A percentile compares a stretch with the other conserved stretches of the same genome.
Conservation (phyloP, 1,284 basidiomycete species). For the Trametes sp. region DNA sequence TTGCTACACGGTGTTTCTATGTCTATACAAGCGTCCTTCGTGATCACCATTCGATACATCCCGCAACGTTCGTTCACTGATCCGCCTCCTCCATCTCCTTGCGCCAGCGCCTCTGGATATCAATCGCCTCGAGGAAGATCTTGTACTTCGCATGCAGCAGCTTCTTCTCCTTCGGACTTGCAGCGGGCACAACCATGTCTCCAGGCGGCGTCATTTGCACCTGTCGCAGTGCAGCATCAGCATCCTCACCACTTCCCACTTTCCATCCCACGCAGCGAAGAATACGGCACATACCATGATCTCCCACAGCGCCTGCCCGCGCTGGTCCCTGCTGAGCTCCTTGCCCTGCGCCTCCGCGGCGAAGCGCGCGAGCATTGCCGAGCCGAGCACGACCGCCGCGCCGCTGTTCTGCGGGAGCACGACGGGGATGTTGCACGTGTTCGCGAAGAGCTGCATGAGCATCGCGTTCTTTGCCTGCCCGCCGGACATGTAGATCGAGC, state of each 20-base stretch:
- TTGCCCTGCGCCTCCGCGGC: slow-evolving; percentile 69
- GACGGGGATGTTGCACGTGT: slow-evolving; percentile 85
- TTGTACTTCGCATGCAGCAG: slow-evolving; percentile 92
- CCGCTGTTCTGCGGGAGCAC: slow-evolving; percentile 82
- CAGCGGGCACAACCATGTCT: slow-evolving; percentile 74
- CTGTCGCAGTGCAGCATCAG: slow-evolving; percentile 46
- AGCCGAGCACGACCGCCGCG: slow-evolving; percentile 90
- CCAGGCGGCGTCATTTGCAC: slow-evolving; percentile 93
- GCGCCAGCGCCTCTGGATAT: slow-evolving; percentile 87
- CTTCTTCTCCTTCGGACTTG: slow-evolving; percentile 68
- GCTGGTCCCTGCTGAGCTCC: slow-evolving; percentile 54
- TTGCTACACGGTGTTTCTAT: slow-evolving; percentile 14
- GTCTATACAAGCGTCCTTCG: slow-evolving; percentile 16
- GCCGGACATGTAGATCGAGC: slow-evolving; percentile 90
- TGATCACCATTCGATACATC: neutral
- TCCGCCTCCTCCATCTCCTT: slow-evolving; percentile 69
- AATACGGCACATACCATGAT: slow-evolving; percentile 77
- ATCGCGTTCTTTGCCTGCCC: slow-evolving; percentile 88
- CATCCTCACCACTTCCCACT: neutral
- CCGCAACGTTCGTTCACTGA: slow-evolving; percentile 17
- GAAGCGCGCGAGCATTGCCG: slow-evolving; percentile 93
- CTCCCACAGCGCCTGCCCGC: slow-evolving; percentile 83
- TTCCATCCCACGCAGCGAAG: neutral
- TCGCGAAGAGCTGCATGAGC: slow-evolving; percentile 90
- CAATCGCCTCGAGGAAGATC: slow-evolving; percentile 91